Percentiles rank a stretch among this genome's conserved stretches.
phyloP scores from a whole-genome alignment of 495 filamentous ascomycete species.

The Mytilinidion resinicola region DNA sequence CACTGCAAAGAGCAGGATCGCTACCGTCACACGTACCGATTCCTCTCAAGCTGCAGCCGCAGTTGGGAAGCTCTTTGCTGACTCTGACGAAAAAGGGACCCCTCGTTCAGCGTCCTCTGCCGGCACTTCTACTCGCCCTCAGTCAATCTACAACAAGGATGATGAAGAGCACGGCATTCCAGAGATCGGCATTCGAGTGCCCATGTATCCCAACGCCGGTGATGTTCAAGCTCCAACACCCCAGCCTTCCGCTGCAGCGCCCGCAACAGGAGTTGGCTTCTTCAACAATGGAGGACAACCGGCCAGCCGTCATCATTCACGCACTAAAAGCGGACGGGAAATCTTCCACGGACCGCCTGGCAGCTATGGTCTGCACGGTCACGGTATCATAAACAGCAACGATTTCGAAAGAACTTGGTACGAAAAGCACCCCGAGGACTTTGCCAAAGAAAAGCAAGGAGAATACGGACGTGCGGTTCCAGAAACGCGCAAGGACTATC shows the following conservation, averaged over 20 bases:
- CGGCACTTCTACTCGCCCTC: conserved; percentile 42
- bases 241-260: conserved; percentile 52
- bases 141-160: conserved; percentile 41
- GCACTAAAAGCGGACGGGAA: conserved; percentile 56
- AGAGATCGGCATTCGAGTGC: conserved; percentile 81
- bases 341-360: conserved; percentile 58
- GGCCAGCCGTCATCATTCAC: conserved; percentile 54
- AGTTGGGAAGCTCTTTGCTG: conserved; percentile 59
- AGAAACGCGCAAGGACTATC: conserved; percentile 69
- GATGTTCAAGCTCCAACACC: conserved; percentile 96
- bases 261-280: conserved; percentile 50
- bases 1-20: conserved; percentile 72
- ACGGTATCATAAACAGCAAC: conserved; percentile 51
- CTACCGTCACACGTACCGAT: conserved; percentile 81
- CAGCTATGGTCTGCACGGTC: conserved; percentile 82
- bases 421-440: conserved; percentile 77
- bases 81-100: conserved; percentile 48
- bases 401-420: conserved; percentile 87
- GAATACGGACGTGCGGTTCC: conserved; percentile 58
- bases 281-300: conserved; percentile 44
- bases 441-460: conserved; percentile 63
- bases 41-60: conserved; percentile 74
- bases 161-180: conserved; percentile 79
- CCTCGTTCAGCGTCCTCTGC: conserved; percentile 45
- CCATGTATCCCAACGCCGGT: conserved; percentile 89